These are phyloP conservation scores for Cordyceps cicadae DNA, from an alignment of 2,329 filamentous ascomycete species.

Conservation along the genomic window DNA sequence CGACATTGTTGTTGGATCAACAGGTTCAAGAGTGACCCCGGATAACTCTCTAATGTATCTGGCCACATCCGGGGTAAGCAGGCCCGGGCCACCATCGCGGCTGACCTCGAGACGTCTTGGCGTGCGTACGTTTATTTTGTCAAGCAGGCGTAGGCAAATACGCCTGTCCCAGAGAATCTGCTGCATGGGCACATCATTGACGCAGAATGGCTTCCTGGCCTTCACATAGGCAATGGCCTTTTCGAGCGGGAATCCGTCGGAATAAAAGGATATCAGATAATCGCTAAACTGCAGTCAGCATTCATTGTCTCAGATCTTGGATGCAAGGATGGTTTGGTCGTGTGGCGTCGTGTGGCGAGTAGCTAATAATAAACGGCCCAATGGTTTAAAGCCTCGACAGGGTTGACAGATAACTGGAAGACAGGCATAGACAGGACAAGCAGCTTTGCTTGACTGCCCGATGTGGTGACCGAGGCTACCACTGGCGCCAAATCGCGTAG, in stretches of 20 bases:
- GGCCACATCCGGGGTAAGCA: conserved; percentile 71
- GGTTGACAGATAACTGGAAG: no score
- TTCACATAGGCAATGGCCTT: conserved; percentile 96
- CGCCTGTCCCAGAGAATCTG: conserved; percentile 94
- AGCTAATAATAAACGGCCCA: conserved; percentile 20
- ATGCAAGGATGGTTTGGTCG: not conserved
- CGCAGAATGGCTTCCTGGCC: conserved; percentile 88
- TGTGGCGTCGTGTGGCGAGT: conserved; percentile 16
- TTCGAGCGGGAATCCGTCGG: conserved; percentile 90
- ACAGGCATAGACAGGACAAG: no score
- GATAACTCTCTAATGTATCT: conserved; percentile 74
- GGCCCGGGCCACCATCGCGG: conserved; percentile 77
- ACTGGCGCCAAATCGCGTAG: not conserved
- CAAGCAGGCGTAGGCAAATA: conserved; percentile 77
- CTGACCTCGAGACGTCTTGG: conserved; percentile 85
- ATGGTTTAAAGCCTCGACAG: conserved; percentile 18
- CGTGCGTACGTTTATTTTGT: conserved; percentile 82
- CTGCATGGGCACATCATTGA: conserved; percentile 97
- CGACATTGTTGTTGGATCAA: conserved; percentile 53
- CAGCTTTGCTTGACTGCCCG: no score
- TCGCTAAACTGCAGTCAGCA: conserved; percentile 45
- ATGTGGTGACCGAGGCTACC: conserved; percentile 22
- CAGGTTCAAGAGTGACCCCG: conserved; percentile 64
- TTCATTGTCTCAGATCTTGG: conserved; percentile 7
- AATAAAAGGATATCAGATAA: conserved; percentile 97